phyloP scores from a whole-genome alignment of 176 grass and related monocot species.

The Aegilops tauschii region DNA sequence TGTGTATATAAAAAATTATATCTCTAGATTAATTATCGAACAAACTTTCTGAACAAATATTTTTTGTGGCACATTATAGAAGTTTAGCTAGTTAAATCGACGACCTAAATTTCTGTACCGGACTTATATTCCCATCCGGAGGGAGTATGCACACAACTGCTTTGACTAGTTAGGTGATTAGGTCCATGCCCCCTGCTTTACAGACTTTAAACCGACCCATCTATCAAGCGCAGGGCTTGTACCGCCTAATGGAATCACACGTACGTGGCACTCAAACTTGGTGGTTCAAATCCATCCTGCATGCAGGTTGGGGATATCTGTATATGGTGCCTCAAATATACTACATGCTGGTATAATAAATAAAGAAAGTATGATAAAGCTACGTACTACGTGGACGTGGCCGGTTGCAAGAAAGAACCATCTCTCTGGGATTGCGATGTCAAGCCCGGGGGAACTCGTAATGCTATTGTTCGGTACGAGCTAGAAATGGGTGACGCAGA shows the following conservation, averaged over 20 bases:
- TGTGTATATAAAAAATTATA: no score
- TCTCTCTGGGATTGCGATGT: background rate
- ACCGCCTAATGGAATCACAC: slow-evolving; percentile 24
- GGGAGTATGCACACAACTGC: background rate
- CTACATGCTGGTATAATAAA: no score
- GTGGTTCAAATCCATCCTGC: background rate
- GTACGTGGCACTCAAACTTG: background rate
- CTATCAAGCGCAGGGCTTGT: background rate
- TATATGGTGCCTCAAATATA: background rate
- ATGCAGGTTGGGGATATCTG: background rate
- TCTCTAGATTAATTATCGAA: no score
- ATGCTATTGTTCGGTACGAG: slow-evolving; percentile 20
- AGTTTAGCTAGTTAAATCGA: no score
- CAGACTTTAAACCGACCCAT: background rate
- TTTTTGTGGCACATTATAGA: no score
- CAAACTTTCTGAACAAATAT: no score
- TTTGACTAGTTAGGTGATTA: slow-evolving; percentile 14
- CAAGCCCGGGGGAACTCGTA: background rate
- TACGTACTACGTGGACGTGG: background rate
- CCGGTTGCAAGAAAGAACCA: background rate
- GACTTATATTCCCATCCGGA: no score
- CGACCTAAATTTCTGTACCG: no score
- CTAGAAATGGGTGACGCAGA: background rate
- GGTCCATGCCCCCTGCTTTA: slow-evolving; percentile 3
- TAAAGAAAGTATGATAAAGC: background rate